phyloP scores from a whole-genome alignment of 2,329 filamentous ascomycete genomes.

The Chalaropsis thielavioides region DNA sequence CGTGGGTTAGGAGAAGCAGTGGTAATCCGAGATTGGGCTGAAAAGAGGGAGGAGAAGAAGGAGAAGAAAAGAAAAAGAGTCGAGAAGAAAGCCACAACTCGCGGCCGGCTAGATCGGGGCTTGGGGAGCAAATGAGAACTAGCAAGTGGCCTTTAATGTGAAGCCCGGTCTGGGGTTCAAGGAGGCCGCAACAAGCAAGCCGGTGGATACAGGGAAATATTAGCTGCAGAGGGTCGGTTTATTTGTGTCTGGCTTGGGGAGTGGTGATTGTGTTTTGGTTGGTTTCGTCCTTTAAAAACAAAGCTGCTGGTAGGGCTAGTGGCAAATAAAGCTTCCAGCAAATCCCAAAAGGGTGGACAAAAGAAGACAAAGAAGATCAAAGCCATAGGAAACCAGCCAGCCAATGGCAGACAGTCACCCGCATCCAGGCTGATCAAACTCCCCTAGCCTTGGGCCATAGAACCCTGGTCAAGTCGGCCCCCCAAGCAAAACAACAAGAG shows the following conservation, averaged over 20 bases:
- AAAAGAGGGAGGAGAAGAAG: neutral
- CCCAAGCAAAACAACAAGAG: neutral
- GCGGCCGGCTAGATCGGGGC: slow-evolving; percentile 6
- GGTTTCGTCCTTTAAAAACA: neutral
- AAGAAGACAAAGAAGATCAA: neutral
- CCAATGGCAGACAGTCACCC: neutral
- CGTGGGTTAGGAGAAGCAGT: neutral
- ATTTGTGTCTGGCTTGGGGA: neutral
- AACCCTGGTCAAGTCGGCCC: neutral
- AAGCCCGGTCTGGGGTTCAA: neutral
- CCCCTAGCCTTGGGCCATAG: neutral
- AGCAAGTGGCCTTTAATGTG: neutral
- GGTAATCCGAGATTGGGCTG: neutral
- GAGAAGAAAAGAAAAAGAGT: slow-evolving; percentile 2
- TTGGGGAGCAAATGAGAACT: slow-evolving; percentile 3
- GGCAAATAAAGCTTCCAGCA: neutral
- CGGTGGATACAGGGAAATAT: neutral
- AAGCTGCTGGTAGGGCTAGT: neutral
- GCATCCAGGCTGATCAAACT: neutral
- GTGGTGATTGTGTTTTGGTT: neutral
- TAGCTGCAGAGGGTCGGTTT: neutral
- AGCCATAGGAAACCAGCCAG: neutral
- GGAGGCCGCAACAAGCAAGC: neutral
- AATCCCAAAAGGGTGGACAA: slow-evolving; percentile 4
- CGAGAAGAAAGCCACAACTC: neutral